Base-by-base conservation (phyloP, 257 asterid species). In the Salvia rosmarinus region DNA sequence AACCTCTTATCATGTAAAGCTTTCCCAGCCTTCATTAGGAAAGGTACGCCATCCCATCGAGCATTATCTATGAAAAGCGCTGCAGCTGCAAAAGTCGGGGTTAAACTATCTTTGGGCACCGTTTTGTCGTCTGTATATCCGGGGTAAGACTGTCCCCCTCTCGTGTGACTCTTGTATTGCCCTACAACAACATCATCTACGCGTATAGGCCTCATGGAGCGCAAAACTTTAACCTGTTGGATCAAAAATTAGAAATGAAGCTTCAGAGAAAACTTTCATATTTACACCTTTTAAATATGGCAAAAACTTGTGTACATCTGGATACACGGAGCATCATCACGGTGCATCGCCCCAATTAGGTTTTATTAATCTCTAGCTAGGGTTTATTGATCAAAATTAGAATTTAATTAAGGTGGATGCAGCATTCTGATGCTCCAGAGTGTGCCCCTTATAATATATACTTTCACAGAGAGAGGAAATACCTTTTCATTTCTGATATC, bases 11-110 rank as follows among this genome's bases (percentile, higher is more conserved):
- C 80, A 50, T 89, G 92, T 69, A 94, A 89, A 35, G 98, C 98
- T 84, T 94, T 94, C 77, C 98, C 98, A 8, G 98, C 97, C 83
- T 94, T 94, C 98, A 94, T 94, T 47, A 94, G 83, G 70, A 94
- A 94, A 14, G 98, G 98, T 55, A 94, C 98, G 37, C 98, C 98
- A 39, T 94, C 98, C 98, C 98, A 94, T 84, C 98, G 88, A 1
- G 96, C 85, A 35, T 90, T 94, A 75, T 90, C 90, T 44, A 94
- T 91, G 83, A 94, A 89, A 75, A 94, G 92, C 32, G 98, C 96
- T 70, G 97, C 98, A 4, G 98, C 98, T 70, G 98, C 97, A 82
- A 94, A 94, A 46, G 98, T 94, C 2, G 98, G 96, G 66, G 98
- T 94, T 73, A 87, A 73, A 79, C 98, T 94, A 79, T 81, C 89